Conservation (phyloP, 306 rosid genomes). For the Biancaea sappan region DNA sequence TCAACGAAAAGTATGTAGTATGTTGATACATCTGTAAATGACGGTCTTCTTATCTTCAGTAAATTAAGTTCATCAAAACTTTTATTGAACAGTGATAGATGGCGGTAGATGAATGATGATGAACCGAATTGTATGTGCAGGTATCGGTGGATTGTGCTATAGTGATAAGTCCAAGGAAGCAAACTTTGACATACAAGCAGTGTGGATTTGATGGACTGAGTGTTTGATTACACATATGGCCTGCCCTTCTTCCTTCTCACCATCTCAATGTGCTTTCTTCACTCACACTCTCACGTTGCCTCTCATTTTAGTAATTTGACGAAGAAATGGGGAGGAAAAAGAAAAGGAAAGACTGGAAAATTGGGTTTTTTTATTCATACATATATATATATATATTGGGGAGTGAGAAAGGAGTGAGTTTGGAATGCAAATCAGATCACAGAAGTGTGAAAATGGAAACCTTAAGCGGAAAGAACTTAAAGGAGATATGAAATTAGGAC, state of each 20-base stretch:
- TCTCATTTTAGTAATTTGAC: constrained; percentile 26
- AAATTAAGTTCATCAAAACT: not conserved
- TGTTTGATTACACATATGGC: constrained; percentile 33
- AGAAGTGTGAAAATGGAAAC: constrained; percentile 6
- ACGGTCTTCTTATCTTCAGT: not conserved
- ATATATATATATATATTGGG: not conserved
- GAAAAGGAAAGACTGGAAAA: not conserved
- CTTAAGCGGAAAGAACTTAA: not conserved
- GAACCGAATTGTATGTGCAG: constrained; percentile 40
- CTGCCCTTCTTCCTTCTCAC: not conserved
- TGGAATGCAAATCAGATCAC: not conserved
- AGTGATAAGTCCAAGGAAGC: constrained; percentile 81
- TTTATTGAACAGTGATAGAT: not conserved
- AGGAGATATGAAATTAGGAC: not conserved
- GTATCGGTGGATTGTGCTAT: constrained; percentile 75
- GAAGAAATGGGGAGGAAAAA: not conserved
- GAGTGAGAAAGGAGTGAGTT: not conserved
- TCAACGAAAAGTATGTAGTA: not conserved
- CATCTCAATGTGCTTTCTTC: not conserved
- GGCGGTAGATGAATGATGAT: not conserved
- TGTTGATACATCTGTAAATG: not conserved
- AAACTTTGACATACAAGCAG: constrained; percentile 65
- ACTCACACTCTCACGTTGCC: not conserved
- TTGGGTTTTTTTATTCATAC: not conserved
- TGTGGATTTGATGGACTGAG: constrained; percentile 75